A percentile compares a stretch with the other conserved stretches of the same genome.
phyloP scores from a whole-genome alignment of 108 stramenopile genomes.

The Fragilaria radians region DNA sequence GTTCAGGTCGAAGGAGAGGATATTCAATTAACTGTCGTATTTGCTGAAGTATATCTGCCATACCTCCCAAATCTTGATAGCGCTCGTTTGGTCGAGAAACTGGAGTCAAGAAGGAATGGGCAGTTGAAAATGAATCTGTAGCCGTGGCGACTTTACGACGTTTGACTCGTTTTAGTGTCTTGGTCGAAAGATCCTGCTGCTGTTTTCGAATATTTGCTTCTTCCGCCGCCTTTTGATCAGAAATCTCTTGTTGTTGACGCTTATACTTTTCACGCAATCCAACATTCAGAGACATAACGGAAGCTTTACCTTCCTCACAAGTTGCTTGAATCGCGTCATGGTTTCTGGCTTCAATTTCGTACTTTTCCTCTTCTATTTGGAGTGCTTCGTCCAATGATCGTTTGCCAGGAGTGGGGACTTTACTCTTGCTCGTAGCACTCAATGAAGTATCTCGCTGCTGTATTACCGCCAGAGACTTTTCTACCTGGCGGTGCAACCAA shows the following conservation, averaged over 20 bases:
- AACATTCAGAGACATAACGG: conserved; percentile 59
- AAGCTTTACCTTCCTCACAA: neutral
- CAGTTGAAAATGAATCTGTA: conserved; percentile 1
- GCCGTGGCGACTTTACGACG: neutral
- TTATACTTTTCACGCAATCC: conserved; percentile 55
- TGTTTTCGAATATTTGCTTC: neutral
- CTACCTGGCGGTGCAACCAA: conserved; percentile 39
- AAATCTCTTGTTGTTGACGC: conserved; percentile 27
- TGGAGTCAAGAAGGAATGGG: conserved; percentile 25
- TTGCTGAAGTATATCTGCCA: conserved; percentile 54
- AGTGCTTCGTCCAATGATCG: conserved; percentile 3
- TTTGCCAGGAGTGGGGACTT: conserved; percentile 5
- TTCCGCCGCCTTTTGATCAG: conserved; percentile 3
- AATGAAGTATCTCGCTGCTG: neutral
- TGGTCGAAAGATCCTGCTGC: conserved; percentile 1
- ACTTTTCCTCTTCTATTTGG: conserved; percentile 19
- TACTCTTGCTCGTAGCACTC: conserved; percentile 17
- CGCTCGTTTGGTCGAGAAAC: conserved; percentile 78
- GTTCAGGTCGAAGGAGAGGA: conserved; percentile 94
- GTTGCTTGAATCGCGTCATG: conserved; percentile 17
- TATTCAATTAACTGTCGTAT: conserved; percentile 86
- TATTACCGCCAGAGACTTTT: conserved; percentile 23
- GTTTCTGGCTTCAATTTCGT: conserved; percentile 32
- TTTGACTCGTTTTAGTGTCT: neutral
- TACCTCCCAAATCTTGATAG: conserved; percentile 80